phyloP scores from a whole-genome alignment of 495 filamentous ascomycete genomes.

The Aspergillus asperescens region DNA sequence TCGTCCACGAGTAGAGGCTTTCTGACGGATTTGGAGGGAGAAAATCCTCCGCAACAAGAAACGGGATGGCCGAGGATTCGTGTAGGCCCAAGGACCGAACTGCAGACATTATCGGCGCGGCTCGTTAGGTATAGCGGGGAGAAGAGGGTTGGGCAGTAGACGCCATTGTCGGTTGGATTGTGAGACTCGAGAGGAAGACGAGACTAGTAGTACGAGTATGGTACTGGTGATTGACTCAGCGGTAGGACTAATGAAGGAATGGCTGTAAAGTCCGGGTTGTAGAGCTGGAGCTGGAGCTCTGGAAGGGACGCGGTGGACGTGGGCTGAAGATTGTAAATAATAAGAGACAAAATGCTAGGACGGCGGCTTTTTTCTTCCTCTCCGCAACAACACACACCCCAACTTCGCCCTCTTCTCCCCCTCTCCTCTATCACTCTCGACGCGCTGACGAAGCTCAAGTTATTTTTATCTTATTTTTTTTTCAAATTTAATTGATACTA shows the following conservation, averaged over 20 bases:
- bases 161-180: conserved; percentile 20
- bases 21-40: conserved; percentile 62
- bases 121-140: conserved; percentile 22
- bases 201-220: neutral
- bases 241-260: neutral
- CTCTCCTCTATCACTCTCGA: neutral
- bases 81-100: conserved; percentile 85
- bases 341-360: neutral
- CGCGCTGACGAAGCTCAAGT: no score
- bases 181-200: neutral
- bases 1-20: conserved; percentile 68
- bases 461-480: neutral
- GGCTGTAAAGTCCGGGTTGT: neutral
- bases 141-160: conserved; percentile 16
- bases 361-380: conserved; percentile 17
- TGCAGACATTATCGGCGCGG: conserved; percentile 64
- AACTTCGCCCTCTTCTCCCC: neutral
- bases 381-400: conserved; percentile 10
- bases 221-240: neutral
- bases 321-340: conserved; percentile 5
- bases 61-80: conserved; percentile 72
- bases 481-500: neutral
- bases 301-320: conserved; percentile 21
- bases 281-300: conserved; percentile 5
- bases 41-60: conserved; percentile 76